phyloP scores from a whole-genome alignment of 768 basidiomycete species.

The Boletus bicolor region DNA sequence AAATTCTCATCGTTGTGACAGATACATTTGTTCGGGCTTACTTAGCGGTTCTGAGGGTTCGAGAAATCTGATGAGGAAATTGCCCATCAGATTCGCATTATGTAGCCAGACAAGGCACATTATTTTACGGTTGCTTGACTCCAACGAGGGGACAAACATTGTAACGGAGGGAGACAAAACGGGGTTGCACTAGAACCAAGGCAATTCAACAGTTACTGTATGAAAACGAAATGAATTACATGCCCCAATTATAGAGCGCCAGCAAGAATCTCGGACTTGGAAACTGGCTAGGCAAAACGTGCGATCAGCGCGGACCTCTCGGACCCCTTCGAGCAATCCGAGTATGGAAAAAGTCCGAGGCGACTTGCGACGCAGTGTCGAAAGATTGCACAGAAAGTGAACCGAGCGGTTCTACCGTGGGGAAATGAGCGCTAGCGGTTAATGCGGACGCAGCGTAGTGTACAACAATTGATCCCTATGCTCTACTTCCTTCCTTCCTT shows the following conservation, averaged over 20 bases:
- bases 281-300: no score
- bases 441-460: slow-evolving; percentile 1
- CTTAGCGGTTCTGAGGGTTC: neutral
- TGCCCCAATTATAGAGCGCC: neutral
- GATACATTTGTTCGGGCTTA: no score
- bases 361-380: no score
- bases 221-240: neutral
- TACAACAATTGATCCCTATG: slow-evolving; percentile 14
- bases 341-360: no score
- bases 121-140: neutral
- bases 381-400: neutral
- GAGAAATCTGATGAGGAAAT: slow-evolving; percentile 1
- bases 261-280: no score
- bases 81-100: neutral
- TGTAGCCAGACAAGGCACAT: neutral
- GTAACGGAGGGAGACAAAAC: neutral
- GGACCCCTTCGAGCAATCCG: no score
- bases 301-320: no score
- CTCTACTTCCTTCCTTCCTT: neutral
- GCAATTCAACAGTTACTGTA: neutral
- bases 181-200: neutral
- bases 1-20: neutral
- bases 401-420: neutral
- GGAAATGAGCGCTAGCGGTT: neutral
- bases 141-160: no score